Evolutionary conservation across 2,329 filamentous ascomycete genomes (phyloP).

Genomic region (Ophiostoma quercus): DNA sequence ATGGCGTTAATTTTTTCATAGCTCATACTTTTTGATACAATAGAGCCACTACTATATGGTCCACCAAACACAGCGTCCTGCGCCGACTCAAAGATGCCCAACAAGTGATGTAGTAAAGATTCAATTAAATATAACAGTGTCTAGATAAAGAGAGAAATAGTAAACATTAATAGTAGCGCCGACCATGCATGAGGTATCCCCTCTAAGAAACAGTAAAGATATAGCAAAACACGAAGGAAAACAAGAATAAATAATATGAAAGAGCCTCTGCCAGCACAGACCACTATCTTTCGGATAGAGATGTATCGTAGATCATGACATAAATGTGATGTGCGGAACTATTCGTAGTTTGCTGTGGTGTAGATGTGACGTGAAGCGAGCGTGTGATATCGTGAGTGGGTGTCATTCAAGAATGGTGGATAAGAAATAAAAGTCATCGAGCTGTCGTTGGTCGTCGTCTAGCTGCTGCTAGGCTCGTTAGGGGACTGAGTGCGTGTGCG

Average conservation of each 20-base stretch:
- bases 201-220: background rate
- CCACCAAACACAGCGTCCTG: background rate
- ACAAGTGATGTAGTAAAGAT: background rate
- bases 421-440: background rate
- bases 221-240: background rate
- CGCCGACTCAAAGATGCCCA: background rate
- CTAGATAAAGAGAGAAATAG: background rate
- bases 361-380: background rate
- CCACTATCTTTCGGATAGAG: background rate
- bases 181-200: conserved; percentile 1
- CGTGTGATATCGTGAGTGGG: background rate
- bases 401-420: background rate
- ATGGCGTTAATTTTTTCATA: background rate
- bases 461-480: conserved; percentile 11
- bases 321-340: background rate
- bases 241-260: background rate
- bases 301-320: background rate
- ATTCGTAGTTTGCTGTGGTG: background rate
- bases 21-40: background rate
- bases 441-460: background rate
- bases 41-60: background rate
- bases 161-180: background rate
- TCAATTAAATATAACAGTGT: background rate
- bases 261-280: background rate
- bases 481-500: conserved; percentile 42